Evolutionary conservation across 352 stramenopile genomes (phyloP).

Genomic region (Phytophthora hibernalis): DNA sequence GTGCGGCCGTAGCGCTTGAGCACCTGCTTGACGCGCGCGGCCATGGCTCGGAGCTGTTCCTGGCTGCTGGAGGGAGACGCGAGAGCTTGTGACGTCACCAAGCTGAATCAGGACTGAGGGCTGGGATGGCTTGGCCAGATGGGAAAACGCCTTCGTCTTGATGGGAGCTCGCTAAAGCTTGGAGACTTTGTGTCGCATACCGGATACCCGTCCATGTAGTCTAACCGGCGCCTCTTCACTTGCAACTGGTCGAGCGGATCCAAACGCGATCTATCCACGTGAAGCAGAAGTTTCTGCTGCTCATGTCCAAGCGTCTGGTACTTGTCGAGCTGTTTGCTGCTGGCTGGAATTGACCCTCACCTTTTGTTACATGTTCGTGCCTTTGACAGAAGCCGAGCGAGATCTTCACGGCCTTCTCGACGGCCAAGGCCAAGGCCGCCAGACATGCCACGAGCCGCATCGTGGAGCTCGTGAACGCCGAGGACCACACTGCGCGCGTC

Average conservation of each 20-base stretch:
- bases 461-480: conserved; percentile 73
- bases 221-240: not conserved
- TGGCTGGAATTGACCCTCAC: not conserved
- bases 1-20: conserved; percentile 95
- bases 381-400: conserved; percentile 71
- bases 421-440: conserved; percentile 55
- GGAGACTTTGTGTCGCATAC: not conserved
- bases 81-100: conserved; percentile 13
- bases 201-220: not conserved
- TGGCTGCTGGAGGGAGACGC: too few species aligned
- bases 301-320: conserved; percentile 36
- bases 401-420: conserved; percentile 64
- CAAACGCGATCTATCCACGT: conserved; percentile 6
- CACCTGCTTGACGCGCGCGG: conserved; percentile 73
- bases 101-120: conserved; percentile 17
- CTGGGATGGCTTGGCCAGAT: not conserved
- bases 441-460: conserved; percentile 49
- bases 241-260: conserved; percentile 2
- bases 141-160: not conserved
- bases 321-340: too few species aligned
- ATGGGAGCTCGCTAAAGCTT: not conserved
- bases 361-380: not conserved
- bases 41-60: conserved; percentile 44
- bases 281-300: not conserved
- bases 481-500: conserved; percentile 73